These are phyloP conservation scores for Vanderwaltozyma yarrowii DNA, from an alignment of 805 yeast genomes.

Conservation along the genomic window DNA sequence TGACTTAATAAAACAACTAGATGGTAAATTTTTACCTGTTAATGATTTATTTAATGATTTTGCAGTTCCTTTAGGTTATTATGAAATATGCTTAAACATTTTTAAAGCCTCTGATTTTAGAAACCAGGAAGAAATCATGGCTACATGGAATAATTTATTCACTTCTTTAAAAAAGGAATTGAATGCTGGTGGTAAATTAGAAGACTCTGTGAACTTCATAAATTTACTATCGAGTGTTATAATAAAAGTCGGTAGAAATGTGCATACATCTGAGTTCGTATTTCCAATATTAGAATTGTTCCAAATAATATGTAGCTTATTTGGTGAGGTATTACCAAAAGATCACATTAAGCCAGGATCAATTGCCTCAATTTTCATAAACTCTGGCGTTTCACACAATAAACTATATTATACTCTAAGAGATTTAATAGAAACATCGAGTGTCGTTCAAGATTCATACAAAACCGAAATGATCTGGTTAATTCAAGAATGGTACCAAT, in stretches of 20 bases:
- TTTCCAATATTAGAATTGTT: slow-evolving; percentile 70
- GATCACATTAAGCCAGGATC: slow-evolving; percentile 40
- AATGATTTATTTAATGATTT: slow-evolving; percentile 76
- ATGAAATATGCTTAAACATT: slow-evolving; percentile 66
- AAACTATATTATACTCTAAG: slow-evolving; percentile 55
- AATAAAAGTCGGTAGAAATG: slow-evolving; percentile 47
- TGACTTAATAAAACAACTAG: slow-evolving; percentile 43
- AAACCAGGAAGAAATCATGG: slow-evolving; percentile 69
- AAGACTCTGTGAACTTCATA: slow-evolving; percentile 27
- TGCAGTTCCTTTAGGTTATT: slow-evolving; percentile 81
- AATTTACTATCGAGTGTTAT: slow-evolving; percentile 32
- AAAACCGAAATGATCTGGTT: slow-evolving; percentile 53
- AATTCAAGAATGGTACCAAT: slow-evolving; percentile 55
- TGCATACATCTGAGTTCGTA: slow-evolving; percentile 61
- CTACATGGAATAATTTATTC: slow-evolving; percentile 70
- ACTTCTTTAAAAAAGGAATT: slow-evolving; percentile 35
- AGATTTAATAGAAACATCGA: slow-evolving; percentile 45
- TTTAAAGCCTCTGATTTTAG: slow-evolving; percentile 80
- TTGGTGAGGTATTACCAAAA: slow-evolving; percentile 33
- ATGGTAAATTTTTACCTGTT: slow-evolving; percentile 55
- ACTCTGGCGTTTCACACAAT: slow-evolving; percentile 54
- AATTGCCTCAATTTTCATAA: slow-evolving; percentile 50
- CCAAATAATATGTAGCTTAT: slow-evolving; percentile 50
- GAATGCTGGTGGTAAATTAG: slow-evolving; percentile 19
- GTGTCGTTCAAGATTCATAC: slow-evolving; percentile 34